Percentiles rank a stretch among this genome's conserved stretches.
These are phyloP conservation scores for Mycena indigotica DNA, from an alignment of 768 basidiomycete species.

Conservation along the genomic window DNA sequence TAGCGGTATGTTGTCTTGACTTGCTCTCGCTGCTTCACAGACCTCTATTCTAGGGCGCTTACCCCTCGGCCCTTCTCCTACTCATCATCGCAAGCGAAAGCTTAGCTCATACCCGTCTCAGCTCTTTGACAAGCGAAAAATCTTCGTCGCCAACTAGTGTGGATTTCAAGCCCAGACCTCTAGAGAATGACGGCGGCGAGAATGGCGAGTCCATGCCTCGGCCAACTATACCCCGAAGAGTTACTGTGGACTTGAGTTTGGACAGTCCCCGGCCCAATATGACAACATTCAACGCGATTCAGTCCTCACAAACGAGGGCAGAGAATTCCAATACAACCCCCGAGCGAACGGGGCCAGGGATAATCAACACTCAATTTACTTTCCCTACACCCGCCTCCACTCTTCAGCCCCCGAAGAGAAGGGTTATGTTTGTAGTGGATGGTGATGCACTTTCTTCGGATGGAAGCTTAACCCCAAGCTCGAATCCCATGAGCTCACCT, in stretches of 20 bases:
- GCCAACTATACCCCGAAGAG: not conserved
- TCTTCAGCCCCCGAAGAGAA: not conserved
- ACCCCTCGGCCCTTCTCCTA: constrained; percentile 4
- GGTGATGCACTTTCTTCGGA: not conserved
- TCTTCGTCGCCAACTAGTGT: not conserved
- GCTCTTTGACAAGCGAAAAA: not conserved
- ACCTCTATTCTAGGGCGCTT: constrained; percentile 6
- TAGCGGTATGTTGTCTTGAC: not conserved
- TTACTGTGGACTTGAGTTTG: not conserved
- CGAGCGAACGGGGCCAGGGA: not conserved
- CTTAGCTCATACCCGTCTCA: not conserved
- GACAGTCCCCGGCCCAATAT: not conserved
- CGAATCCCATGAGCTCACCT: not conserved
- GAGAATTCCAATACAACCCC: not conserved
- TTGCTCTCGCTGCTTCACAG: not conserved
- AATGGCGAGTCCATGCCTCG: not conserved
- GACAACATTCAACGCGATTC: not conserved
- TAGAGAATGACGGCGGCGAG: not conserved
- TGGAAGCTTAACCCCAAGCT: not conserved
- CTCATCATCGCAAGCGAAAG: not conserved
- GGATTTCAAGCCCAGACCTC: not conserved
- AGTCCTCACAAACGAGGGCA: too few species aligned
- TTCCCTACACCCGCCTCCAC: not conserved
- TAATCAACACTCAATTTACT: not conserved
- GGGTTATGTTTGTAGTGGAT: not conserved